Evolutionary conservation across 2,329 filamentous ascomycete genomes (phyloP), one percentile per base, ranked within the genome.

Genomic region (Alternaria panax): DNA sequence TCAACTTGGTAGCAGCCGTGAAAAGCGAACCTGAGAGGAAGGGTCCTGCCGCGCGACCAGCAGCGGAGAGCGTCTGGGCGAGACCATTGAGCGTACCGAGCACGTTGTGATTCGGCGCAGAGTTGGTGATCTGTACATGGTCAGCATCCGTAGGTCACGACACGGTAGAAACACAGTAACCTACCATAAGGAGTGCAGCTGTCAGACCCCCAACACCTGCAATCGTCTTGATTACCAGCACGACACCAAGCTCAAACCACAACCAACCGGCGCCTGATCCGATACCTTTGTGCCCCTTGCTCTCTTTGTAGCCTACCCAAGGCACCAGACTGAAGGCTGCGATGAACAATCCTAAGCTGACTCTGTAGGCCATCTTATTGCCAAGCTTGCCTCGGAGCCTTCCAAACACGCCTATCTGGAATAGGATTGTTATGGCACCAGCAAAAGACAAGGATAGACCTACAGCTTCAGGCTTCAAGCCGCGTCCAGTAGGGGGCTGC

Each of bases 31-130:
- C 95, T 0, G 93, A 95, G 0, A 96, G 82, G 66, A 98, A 93
- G 0, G 95, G 95, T 0, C 95, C 95, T 0, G 92, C 86, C 42
- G 93, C 93, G 60, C 95, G 88, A 8, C 95, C 95, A 0, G 92
- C 92, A 0, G 95, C 95, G 0, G 92, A 96, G 0, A 99, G 87
- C 0, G 93, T 97, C 78, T 99, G 95, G 0, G 95, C 95, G 30
- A 98, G 86, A 9, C 95, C 95, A 72, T 99, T 97, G 25, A 99
- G 84, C 0, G 92, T 93, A 3, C 95, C 95, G 0, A 99, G 85
- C 0, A 92, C 93, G 5, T 90, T 88, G 76, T 94, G 87, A 7
- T 93, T 92, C 0, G 93, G 92, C 0, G 93, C 92, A 1, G 92
- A 96, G 71, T 99, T 99, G 36, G 93, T 98, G 66, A 99, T 93